Conservation (phyloP, 805 yeast species). For the Candida silvicultrix region DNA sequence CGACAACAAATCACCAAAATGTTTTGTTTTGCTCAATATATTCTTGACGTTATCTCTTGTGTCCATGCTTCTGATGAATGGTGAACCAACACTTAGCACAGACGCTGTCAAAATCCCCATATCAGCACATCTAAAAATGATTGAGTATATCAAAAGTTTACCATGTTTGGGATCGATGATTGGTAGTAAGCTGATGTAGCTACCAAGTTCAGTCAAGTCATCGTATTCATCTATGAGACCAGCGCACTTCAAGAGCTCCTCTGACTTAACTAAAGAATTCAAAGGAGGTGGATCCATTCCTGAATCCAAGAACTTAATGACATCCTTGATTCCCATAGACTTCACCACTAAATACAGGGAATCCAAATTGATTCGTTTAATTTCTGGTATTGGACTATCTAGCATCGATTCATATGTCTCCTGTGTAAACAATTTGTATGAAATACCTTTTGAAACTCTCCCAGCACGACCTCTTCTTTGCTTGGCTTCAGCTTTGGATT, state of each 20-base stretch:
- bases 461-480: slow-evolving; percentile 99
- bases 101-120: slow-evolving; percentile 78
- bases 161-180: slow-evolving; percentile 79
- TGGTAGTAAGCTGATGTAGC: slow-evolving; percentile 74
- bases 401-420: slow-evolving; percentile 56
- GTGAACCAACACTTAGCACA: slow-evolving; percentile 64
- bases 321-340: slow-evolving; percentile 79
- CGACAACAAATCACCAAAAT: slow-evolving; percentile 73
- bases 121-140: slow-evolving; percentile 78
- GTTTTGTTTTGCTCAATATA: slow-evolving; percentile 31
- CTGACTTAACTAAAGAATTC: slow-evolving; percentile 31
- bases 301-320: slow-evolving; percentile 55
- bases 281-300: slow-evolving; percentile 80
- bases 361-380: slow-evolving; percentile 76
- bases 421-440: slow-evolving; percentile 73
- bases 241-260: slow-evolving; percentile 47
- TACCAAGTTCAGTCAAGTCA: slow-evolving; percentile 70
- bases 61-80: slow-evolving; percentile 60
- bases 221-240: slow-evolving; percentile 59
- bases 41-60: slow-evolving; percentile 57
- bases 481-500: slow-evolving; percentile 80
- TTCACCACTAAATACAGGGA: slow-evolving; percentile 78
- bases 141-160: slow-evolving; percentile 70
- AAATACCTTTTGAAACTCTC: slow-evolving; percentile 77
- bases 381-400: slow-evolving; percentile 81